A percentile compares a stretch with the other conserved stretches of the same genome.
phyloP scores from a whole-genome alignment of 108 stramenopile species.

The Tribonema minus region DNA sequence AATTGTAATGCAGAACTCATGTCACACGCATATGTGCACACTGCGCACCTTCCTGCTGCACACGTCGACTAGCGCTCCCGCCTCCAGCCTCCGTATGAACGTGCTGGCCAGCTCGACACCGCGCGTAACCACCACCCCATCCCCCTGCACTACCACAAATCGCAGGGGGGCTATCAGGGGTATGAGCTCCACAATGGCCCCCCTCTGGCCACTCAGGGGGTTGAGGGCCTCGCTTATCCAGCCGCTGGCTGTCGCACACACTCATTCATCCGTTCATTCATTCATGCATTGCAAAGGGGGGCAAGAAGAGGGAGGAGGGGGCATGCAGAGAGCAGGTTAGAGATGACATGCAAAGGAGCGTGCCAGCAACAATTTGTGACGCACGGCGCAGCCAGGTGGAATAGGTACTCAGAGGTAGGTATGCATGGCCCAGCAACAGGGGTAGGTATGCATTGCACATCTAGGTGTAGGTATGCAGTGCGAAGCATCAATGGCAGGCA shows the following conservation, averaged over 20 bases:
- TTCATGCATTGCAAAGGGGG: not conserved
- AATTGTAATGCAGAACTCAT: too few relatives aligned
- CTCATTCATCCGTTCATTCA: not conserved
- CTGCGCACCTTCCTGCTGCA: not conserved
- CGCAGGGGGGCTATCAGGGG: conserved; percentile 65
- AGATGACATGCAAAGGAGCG: too few relatives aligned
- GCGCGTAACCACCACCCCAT: conserved; percentile 66
- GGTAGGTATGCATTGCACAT: too few relatives aligned
- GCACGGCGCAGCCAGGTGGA: not conserved
- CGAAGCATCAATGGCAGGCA: too few relatives aligned
- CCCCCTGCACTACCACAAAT: conserved; percentile 57
- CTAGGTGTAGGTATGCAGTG: too few relatives aligned
- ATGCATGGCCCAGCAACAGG: not conserved
- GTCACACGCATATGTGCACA: too few relatives aligned
- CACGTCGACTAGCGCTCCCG: conserved; percentile 49
- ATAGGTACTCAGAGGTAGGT: not conserved
- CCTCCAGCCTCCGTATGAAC: conserved; percentile 58
- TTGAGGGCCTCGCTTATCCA: conserved; percentile 82
- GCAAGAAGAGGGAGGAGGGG: not conserved
- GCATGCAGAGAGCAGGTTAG: too few relatives aligned
- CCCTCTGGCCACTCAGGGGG: conserved; percentile 73
- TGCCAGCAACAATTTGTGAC: not conserved
- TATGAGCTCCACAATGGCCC: conserved; percentile 66
- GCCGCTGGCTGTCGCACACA: conserved; percentile 35
- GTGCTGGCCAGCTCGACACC: conserved; percentile 69